Conservation (phyloP, 352 stramenopile species). For the Albugo candida region DNA sequence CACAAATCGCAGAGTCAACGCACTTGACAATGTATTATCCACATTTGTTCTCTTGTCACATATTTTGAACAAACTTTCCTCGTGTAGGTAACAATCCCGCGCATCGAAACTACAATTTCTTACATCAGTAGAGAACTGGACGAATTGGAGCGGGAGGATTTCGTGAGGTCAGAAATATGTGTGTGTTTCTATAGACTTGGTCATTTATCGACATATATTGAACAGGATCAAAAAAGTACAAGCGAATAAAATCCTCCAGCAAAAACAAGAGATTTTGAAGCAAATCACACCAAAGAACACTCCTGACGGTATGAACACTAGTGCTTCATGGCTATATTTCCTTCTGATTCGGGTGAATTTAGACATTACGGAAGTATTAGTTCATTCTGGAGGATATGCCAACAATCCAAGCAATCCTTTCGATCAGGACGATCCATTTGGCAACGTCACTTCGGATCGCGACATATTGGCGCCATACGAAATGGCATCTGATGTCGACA, state of each 20-base stretch:
- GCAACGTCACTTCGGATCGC: conserved; percentile 34
- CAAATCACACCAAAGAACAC: conserved; percentile 20
- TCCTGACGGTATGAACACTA: neutral
- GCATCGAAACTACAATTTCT: conserved; percentile 90
- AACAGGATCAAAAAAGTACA: conserved; percentile 96
- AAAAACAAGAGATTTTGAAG: conserved; percentile 40
- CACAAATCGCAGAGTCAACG: conserved; percentile 98
- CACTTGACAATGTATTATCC: conserved; percentile 85
- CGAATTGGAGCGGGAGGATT: conserved; percentile 96
- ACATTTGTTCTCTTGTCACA: neutral
- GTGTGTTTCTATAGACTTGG: neutral
- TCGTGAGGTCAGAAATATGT: conserved; percentile 34
- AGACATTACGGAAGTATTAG: neutral
- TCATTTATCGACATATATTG: neutral
- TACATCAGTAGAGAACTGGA: conserved; percentile 97
- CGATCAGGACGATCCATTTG: conserved; percentile 41
- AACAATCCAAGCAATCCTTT: conserved; percentile 1
- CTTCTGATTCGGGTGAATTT: no score
- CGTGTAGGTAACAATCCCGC: conserved; percentile 92
- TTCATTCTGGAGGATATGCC: neutral
- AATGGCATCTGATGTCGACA: conserved; percentile 42
- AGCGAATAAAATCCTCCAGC: conserved; percentile 88
- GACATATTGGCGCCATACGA: conserved; percentile 74
- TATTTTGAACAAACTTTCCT: neutral
- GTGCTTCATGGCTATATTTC: no score